Conservation (phyloP, 805 yeast species). For the Metschnikowia dekortorum region DNA sequence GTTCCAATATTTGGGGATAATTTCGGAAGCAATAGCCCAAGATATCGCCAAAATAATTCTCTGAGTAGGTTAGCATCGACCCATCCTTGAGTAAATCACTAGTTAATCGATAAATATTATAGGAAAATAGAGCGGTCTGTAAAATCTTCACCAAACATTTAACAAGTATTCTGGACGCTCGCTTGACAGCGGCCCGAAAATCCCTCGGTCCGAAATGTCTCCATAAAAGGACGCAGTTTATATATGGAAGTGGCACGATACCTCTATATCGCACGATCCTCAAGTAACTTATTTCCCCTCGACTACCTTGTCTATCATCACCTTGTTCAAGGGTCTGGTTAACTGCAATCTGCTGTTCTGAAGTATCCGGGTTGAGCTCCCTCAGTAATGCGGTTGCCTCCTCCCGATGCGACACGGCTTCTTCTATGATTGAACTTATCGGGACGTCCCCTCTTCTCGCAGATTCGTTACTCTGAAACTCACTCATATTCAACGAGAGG, state of each 20-base stretch:
- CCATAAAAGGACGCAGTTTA: constrained; percentile 13
- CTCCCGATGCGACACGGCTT: not conserved
- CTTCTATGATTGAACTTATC: not conserved
- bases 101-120: constrained; percentile 12
- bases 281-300: not conserved
- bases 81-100: constrained; percentile 21
- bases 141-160: constrained; percentile 11
- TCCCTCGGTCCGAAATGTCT: constrained; percentile 7
- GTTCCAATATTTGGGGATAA: constrained; percentile 12
- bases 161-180: not conserved
- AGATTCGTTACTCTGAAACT: not conserved
- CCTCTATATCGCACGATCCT: constrained; percentile 7
- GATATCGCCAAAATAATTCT: constrained; percentile 25
- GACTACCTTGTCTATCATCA: not conserved
- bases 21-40: constrained; percentile 24
- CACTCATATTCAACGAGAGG: not conserved
- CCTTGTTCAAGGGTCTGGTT: not conserved
- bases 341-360: not conserved
- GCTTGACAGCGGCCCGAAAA: not conserved
- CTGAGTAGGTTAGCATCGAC: constrained; percentile 27
- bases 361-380: not conserved
- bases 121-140: constrained; percentile 6
- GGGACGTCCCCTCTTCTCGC: not conserved
- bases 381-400: not conserved
- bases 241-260: constrained; percentile 13